Conservation (phyloP, 2,329 filamentous ascomycete genomes). For the Cadophora gregata region DNA sequence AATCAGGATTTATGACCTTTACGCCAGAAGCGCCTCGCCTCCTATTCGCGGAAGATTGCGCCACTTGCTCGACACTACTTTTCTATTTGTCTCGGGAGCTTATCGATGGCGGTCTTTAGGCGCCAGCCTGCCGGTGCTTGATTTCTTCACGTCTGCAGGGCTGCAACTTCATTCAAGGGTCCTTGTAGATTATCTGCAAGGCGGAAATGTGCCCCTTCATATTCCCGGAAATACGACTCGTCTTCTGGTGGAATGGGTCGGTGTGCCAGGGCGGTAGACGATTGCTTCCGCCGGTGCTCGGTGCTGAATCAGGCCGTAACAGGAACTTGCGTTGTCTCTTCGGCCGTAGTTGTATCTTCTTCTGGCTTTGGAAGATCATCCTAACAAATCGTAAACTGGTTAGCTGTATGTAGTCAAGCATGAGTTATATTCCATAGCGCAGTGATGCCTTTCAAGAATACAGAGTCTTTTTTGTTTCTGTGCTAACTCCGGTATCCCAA, state of each 20-base stretch:
- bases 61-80: neutral
- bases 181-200: neutral
- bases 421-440: too few relatives aligned
- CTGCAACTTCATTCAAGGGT: neutral
- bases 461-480: neutral
- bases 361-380: constrained; percentile 56
- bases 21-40: constrained; percentile 11
- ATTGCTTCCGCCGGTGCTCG: constrained; percentile 6
- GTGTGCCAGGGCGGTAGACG: neutral
- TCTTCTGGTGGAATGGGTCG: neutral
- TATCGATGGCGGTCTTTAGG: constrained; percentile 4
- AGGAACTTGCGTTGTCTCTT: constrained; percentile 26
- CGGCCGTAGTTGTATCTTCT: constrained; percentile 27
- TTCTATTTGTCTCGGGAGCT: neutral
- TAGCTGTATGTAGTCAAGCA: neutral
- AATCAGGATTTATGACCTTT: constrained; percentile 1
- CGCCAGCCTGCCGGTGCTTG: constrained; percentile 6
- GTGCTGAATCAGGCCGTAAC: constrained; percentile 27
- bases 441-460: neutral
- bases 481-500: neutral
- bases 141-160: neutral
- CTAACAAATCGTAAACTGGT: constrained; percentile 42
- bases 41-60: constrained; percentile 1
- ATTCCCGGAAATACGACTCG: constrained; percentile 15
- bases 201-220: neutral